Percentiles rank a stretch among this genome's conserved stretches.
Conservation (phyloP, 768 basidiomycete genomes). For the Boletellus sp. region DNA sequence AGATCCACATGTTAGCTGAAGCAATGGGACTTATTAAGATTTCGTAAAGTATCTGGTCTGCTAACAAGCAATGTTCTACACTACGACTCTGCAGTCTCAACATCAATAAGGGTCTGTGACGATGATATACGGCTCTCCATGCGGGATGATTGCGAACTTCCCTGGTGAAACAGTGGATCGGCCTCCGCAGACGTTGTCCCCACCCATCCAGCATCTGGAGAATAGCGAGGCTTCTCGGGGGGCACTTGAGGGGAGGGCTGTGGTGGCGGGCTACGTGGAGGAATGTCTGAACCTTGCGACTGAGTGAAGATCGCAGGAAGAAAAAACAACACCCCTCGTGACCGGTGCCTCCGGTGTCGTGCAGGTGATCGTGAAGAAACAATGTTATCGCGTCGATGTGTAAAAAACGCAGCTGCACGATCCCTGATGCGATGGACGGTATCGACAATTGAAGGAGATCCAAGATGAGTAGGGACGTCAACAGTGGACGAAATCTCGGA, state of each 20-base stretch:
- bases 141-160: conserved; percentile 29
- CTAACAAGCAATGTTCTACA: conserved; percentile 10
- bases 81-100: conserved; percentile 25
- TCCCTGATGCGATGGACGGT: conserved; percentile 55
- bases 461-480: conserved; percentile 42
- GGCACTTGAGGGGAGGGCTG: conserved; percentile 26
- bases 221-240: conserved; percentile 46
- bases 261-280: conserved; percentile 31
- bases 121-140: conserved; percentile 27
- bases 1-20: conserved; percentile 28
- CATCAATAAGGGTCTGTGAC: conserved; percentile 29
- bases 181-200: conserved; percentile 22
- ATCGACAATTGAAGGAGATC: conserved; percentile 43
- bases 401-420: conserved; percentile 46
- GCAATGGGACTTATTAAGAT: conserved; percentile 29
- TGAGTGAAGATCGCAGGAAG: conserved; percentile 76
- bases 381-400: conserved; percentile 35
- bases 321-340: conserved; percentile 72
- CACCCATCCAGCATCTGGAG: conserved; percentile 34
- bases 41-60: conserved; percentile 22
- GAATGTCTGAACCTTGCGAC: conserved; percentile 29
- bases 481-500: conserved; percentile 44
- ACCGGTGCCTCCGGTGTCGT: conserved; percentile 44
- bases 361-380: conserved; percentile 45
- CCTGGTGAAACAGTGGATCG: conserved; percentile 23